Percentiles rank a stretch among this genome's conserved stretches.
phyloP scores from a whole-genome alignment of 176 grass and related monocot genomes.

The Elymus sibiricus region DNA sequence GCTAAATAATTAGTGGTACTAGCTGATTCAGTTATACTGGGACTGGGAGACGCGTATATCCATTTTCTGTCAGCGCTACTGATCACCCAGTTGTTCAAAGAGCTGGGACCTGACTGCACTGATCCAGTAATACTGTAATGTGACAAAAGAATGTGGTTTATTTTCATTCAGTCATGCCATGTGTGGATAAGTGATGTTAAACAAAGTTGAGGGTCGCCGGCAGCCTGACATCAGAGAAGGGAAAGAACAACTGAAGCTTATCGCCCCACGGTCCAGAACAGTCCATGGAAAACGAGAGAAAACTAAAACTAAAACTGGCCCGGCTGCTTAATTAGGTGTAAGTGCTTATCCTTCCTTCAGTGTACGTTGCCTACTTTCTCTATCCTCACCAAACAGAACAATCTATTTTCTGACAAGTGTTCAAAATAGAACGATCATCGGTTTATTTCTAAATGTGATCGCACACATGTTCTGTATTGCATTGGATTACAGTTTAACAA shows the following conservation, averaged over 20 bases:
- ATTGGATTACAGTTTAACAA: not conserved
- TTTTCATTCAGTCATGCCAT: not conserved
- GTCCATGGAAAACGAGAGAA: not conserved
- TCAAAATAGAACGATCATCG: not conserved
- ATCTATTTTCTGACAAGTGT: not conserved
- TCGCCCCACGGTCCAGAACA: not conserved
- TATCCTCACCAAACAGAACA: not conserved
- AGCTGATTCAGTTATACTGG: not conserved
- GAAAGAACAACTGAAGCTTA: no score
- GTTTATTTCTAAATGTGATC: not conserved
- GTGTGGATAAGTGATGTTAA: constrained; percentile 26
- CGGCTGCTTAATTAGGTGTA: constrained; percentile 7
- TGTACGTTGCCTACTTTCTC: not conserved
- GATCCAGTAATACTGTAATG: not conserved
- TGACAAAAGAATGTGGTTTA: not conserved
- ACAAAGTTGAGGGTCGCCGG: not conserved
- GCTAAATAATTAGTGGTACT: not conserved
- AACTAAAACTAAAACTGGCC: not conserved
- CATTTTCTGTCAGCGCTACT: not conserved
- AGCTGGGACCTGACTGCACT: not conserved
- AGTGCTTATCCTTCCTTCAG: not conserved
- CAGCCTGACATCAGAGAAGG: constrained; percentile 7
- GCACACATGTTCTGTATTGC: constrained; percentile 14
- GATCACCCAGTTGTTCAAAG: not conserved
- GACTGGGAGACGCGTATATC: not conserved